Evolutionary conservation across 495 filamentous ascomycete species (phyloP), one percentile per base, ranked within the genome.

Genomic region (Aspergillus olivimuriae): DNA sequence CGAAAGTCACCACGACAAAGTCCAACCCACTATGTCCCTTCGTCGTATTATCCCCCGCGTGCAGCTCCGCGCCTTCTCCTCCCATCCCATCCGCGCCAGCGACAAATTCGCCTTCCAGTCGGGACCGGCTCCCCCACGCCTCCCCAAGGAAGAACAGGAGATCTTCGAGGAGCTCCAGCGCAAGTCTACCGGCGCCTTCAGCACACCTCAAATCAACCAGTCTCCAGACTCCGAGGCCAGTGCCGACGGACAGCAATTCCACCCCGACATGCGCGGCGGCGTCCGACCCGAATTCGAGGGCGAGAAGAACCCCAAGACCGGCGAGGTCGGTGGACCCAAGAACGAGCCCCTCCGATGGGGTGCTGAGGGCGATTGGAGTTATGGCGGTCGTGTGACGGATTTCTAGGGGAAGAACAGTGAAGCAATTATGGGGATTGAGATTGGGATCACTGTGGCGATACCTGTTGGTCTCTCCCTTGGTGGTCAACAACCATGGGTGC

Each of bases 241-340:
- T 4, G 78, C 74, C 20, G 65, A 71, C 16, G 77, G 76, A 34
- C 73, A 76, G 46, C 76, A 85, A 44, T 53, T 86, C 4, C 86
- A 89, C 57, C 84, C 84, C 1, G 78, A 89, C 70, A 63, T 82
- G 38, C 63, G 80, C 28, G 60, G 74, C 47, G 89, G 91, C 15
- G 81, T 88, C 34, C 74, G 78, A 61, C 92, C 92, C 2, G 92
- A 97, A 63, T 98, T 98, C 55, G 86, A 94, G 53, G 92, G 92
- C 30, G 88, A 97, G 30, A 74, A 72, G 45, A 96, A 98, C 57
- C 92, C 92, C 2, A 84, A 84, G 70, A 98, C 92, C 2, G 94
- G 94, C n/a, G 92, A 97, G 69, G 75, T 94, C 33, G 92, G 90
- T 4, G 92, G 92, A 11, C 92, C 92, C 14, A 98, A 97, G 78